Evolutionary conservation across 352 stramenopile genomes (phyloP), one percentile per base, ranked within the genome.

Genomic region (Phytophthora sojae): DNA sequence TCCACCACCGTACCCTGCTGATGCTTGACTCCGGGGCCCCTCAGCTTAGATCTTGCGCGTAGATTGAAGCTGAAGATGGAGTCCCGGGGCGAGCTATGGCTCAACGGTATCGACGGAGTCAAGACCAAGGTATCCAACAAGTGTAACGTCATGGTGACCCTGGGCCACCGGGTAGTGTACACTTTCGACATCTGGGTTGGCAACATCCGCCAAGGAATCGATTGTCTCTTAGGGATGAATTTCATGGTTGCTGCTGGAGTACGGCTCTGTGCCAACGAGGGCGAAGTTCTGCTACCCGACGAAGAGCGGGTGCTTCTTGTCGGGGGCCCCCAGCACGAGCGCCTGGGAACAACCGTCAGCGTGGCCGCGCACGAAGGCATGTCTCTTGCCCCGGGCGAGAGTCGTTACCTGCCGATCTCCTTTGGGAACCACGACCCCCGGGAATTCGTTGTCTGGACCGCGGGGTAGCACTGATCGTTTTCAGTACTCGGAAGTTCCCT

Each of bases 41-140:
- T 81, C 25, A 77, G 73, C 25, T 17, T 75, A 15, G 63, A 73
- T n/a, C 51, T 78, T 49, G 69, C 69, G 17, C 69, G 73, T 67
- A 69, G 57, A 32, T 65, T 77, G 9, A 69, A 60, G 47, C 56
- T 77, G 30, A 63, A 55, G 56, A 5, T 19, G 23, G 29, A 67
- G 25, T n/a, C 39, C 69, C 57, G 12, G 3, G 11, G 59, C 56
- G 21, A 70, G 30, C 0, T 65, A 8, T 65, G 11, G 58, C n/a
- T 49, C 3, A 65, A 65, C 6, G 58, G 30, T 12, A 23, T 65
- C 0, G 30, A 51, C 12, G 58, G 58, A 9, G 21, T 65, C 0
- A 65, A 65, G 4, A 64, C 29, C 19, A 57, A 25, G 47, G 68
- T 19, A 21, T 72, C 17, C 51, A 61, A 49, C 57, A 67, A 32